Evolutionary conservation across 805 yeast species (phyloP), one percentile per base, ranked within the genome.

Genomic region (Zygotorulaspora chibaensis): DNA sequence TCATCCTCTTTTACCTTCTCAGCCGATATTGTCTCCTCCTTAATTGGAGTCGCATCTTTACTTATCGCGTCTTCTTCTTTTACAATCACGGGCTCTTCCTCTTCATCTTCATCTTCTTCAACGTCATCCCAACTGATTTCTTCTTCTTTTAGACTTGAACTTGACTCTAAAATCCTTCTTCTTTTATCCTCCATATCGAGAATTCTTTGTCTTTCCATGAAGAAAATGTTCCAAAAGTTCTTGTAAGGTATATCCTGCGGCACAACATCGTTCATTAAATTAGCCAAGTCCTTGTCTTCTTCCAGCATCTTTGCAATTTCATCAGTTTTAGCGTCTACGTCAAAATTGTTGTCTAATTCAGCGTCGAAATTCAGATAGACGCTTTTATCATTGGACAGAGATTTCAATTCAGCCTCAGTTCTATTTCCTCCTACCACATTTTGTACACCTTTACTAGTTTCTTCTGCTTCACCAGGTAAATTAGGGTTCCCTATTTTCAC

Each of bases 181-280:
- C 96, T 74, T 60, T 80, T 74, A 56, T 70, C 69, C 56, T 88
- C 95, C 55, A 77, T 81, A 38, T 74, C 73, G 35, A 76, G 71
- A 16, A 87, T 77, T 53, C 73, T 72, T 10, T 66, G 62, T 46
- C 75, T 77, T 57, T 75, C 69, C 43, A 67, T 71, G 65, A 79
- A 84, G 65, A 87, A 89, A 28, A 81, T 73, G 37, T 70, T 67
- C 97, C 97, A 90, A 63, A 90, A 90, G 38, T 70, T 70, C 20
- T 74, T 68, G 55, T 81, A 84, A 3, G 77, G 57, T 30, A 83
- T 65, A 54, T 75, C 62, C 7, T 73, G 76, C 0, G 96, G 95
- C 1, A 89, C 95, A 7, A 88, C 61, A 25, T 68, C 67, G 45
- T 79, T 76, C 79, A 80, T 79, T 33, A 85, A 64, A 27, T 67